phyloP scores from a whole-genome alignment of 257 asterid genomes.

The Anisodus acutangulus region DNA sequence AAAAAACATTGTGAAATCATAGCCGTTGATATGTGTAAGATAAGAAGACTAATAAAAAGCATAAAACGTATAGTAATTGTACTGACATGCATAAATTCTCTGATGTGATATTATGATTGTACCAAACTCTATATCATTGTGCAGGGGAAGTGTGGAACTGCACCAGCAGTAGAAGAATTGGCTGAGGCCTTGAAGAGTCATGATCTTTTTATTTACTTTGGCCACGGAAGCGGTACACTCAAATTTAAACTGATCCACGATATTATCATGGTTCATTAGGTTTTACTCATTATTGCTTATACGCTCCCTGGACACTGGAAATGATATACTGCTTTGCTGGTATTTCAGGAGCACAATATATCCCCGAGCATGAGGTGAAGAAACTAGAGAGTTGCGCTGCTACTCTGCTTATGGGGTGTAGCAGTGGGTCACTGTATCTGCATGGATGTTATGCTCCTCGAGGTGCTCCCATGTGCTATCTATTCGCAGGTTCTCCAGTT shows the following conservation, averaged over 20 bases:
- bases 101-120: too few species aligned
- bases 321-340: slow-evolving; percentile 16
- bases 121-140: slow-evolving; percentile 24
- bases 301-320: background rate
- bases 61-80: too few species aligned
- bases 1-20: background rate
- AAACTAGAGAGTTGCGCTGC: slow-evolving; percentile 84
- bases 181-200: slow-evolving; percentile 69
- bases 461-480: slow-evolving; percentile 83
- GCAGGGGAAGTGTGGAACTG: slow-evolving; percentile 84
- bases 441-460: slow-evolving; percentile 78
- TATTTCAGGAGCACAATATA: slow-evolving; percentile 73
- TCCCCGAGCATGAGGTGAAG: slow-evolving; percentile 74
- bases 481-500: slow-evolving; percentile 86
- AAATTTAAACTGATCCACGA: slow-evolving; percentile 20
- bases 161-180: slow-evolving; percentile 76
- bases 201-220: slow-evolving; percentile 87
- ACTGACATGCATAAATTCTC: too few species aligned
- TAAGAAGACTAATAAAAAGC: too few species aligned
- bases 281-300: background rate
- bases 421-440: slow-evolving; percentile 76
- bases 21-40: too few species aligned
- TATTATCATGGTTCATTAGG: background rate
- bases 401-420: slow-evolving; percentile 88
- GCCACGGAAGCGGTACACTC: slow-evolving; percentile 88